Evolutionary conservation across 345 rosid species (phyloP), one percentile per base, ranked within the genome.

Genomic region (Euphorbia pulcherrima): DNA sequence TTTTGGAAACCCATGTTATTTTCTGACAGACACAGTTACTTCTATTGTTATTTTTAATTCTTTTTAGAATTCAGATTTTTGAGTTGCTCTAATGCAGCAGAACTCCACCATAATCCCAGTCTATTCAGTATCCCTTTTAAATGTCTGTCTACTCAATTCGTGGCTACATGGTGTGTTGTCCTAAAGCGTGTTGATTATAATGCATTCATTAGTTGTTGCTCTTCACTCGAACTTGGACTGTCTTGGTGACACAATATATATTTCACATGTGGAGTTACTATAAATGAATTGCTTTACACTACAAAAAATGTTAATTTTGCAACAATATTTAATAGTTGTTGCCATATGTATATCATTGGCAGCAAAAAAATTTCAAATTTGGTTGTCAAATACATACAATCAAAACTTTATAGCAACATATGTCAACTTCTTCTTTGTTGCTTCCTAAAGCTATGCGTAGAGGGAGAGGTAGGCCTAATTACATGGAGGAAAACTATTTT

Each of bases 1-100:
- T 21, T 54, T 41, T 37, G 26, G 64, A 60, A 28, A 60, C 21
- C 64, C 24, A 9, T 60, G 28, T 60, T 35, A 60, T 20, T 60
- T 60, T 9, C 48, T 37, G 48, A 9, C 48, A 35, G 27, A 60
- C 18, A 60, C 40, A 10, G 39, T 30, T 2, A 5, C 50, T 44
- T 44, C n/a, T 35, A 17, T 60, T 60, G 5, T n/a, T 8, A 35
- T 37, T 37, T 35, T 60, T 20, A 1, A 40, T 1, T 35, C 10
- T 60, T 60, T 16, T 21, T 16, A 11, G 37, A 33, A 35, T 33
- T 20, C 24, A 50, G 54, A 41, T 39, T 59, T 59, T 8, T 59
- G 35, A 4, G 8, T 30, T 6, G 40, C 18, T 57, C 29, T 13
- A 44, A 12, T 44, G 50, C 50, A 44, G 16, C 50, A 44, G 50